Evolutionary conservation across 148 eudicot species (phyloP).

Genomic region (Cornus suecica): DNA sequence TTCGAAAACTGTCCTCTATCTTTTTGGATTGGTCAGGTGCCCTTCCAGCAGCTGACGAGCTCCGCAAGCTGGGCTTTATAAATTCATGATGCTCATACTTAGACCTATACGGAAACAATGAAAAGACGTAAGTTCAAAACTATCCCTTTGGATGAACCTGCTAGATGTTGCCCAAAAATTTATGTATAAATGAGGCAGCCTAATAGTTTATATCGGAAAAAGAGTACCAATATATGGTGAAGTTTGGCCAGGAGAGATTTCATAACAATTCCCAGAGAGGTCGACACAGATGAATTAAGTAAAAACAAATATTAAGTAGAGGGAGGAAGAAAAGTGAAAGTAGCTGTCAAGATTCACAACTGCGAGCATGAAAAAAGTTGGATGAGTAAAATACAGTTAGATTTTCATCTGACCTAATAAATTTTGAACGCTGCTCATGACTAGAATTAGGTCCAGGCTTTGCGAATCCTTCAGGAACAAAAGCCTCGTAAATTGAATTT

Average conservation of each 20-base stretch:
- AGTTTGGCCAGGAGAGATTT: background rate
- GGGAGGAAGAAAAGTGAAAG: background rate
- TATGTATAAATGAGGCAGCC: background rate
- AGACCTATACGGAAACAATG: constrained; percentile 41
- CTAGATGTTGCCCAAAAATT: background rate
- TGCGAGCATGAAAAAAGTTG: background rate
- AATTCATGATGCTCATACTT: constrained; percentile 93
- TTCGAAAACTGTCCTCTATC: constrained; percentile 53
- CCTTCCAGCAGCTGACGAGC: constrained; percentile 41
- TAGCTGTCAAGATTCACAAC: background rate
- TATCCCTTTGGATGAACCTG: background rate
- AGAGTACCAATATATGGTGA: background rate
- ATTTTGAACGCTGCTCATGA: constrained; percentile 63
- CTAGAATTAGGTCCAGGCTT: constrained; percentile 79
- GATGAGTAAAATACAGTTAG: background rate
- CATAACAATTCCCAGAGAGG: background rate
- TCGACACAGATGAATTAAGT: background rate
- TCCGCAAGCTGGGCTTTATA: constrained; percentile 86
- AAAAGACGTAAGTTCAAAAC: background rate
- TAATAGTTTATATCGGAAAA: background rate
- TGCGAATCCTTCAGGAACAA: constrained; percentile 67
- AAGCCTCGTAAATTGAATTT: constrained; percentile 93
- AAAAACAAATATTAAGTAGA: background rate
- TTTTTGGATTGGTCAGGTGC: constrained; percentile 47
- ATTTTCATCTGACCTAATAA: constrained; percentile 58